A percentile compares a stretch with the other conserved stretches of the same genome.
These are phyloP conservation scores for Parietichytrium sp. DNA, from an alignment of 108 stramenopile genomes.

Conservation along the genomic window DNA sequence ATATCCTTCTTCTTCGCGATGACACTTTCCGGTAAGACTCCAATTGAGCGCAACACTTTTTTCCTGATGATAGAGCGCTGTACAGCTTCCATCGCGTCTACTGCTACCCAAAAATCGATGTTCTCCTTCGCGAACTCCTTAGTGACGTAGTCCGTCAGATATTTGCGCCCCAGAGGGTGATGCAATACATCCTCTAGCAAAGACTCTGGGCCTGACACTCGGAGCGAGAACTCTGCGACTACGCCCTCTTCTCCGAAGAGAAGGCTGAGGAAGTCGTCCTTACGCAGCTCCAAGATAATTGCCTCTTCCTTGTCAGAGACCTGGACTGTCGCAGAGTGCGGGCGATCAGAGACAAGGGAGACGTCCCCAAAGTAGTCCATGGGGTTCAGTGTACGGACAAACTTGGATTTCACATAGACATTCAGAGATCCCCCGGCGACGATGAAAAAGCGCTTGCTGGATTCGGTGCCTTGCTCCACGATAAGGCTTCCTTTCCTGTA, in stretches of 20 bases:
- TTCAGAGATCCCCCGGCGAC: not conserved
- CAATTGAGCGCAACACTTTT: not conserved
- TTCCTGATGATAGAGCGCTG: constrained; percentile 13
- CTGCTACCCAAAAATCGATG: not conserved
- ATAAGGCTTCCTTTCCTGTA: not conserved
- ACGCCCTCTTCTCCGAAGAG: not conserved
- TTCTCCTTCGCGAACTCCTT: constrained; percentile 36
- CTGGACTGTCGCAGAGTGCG: not conserved
- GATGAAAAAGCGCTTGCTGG: constrained; percentile 10
- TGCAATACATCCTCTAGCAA: not conserved
- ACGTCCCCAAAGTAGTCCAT: constrained; percentile 26
- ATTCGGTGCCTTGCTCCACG: not conserved
- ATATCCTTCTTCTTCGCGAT: not conserved
- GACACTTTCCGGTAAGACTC: not conserved
- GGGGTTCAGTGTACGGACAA: not conserved
- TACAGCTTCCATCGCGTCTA: not conserved
- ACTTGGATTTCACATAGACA: not conserved
- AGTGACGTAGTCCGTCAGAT: not conserved
- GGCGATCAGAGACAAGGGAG: constrained; percentile 11
- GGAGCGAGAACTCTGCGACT: not conserved
- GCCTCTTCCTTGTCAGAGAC: not conserved
- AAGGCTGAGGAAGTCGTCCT: not conserved
- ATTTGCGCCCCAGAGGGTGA: not conserved
- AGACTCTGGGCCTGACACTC: not conserved
- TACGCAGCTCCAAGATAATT: not conserved